phyloP scores from a whole-genome alignment of 306 rosid species.

The Lotus japonicus region DNA sequence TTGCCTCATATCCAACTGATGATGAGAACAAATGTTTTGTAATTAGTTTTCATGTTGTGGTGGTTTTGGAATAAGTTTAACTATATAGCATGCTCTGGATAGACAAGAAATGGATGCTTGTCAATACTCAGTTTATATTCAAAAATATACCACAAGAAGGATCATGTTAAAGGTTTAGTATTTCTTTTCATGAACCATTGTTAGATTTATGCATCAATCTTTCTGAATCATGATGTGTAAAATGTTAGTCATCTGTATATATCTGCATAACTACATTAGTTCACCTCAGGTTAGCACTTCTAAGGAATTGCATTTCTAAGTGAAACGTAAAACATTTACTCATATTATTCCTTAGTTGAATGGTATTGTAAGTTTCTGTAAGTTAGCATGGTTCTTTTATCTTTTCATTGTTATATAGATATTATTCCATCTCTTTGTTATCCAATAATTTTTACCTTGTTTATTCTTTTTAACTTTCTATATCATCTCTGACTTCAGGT shows the following conservation, averaged over 20 bases:
- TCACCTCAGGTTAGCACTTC: not conserved
- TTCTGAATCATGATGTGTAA: not conserved
- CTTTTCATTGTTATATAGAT: not conserved
- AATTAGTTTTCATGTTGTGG: conserved; percentile 27
- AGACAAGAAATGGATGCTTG: conserved; percentile 15
- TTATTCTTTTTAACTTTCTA: too few species aligned
- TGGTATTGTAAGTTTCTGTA: not conserved
- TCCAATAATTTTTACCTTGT: not conserved
- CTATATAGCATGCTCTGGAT: conserved; percentile 12
- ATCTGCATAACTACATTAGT: not conserved
- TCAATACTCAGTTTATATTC: conserved; percentile 11
- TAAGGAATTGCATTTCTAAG: not conserved
- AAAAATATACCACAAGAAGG: not conserved
- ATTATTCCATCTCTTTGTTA: not conserved
- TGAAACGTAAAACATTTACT: not conserved
- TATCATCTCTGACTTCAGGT: too few species aligned
- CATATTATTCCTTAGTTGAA: not conserved
- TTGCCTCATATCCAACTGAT: conserved; percentile 28
- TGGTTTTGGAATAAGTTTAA: conserved; percentile 27
- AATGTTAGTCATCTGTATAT: conserved; percentile 11
- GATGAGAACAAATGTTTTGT: conserved; percentile 16
- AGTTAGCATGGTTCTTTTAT: not conserved
- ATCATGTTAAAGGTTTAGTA: not conserved
- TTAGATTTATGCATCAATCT: not conserved
- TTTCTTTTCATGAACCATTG: not conserved